These are phyloP conservation scores for Ambrosia hybrid DNA, from an alignment of 140 eudicot genomes.

Conservation along the genomic window DNA sequence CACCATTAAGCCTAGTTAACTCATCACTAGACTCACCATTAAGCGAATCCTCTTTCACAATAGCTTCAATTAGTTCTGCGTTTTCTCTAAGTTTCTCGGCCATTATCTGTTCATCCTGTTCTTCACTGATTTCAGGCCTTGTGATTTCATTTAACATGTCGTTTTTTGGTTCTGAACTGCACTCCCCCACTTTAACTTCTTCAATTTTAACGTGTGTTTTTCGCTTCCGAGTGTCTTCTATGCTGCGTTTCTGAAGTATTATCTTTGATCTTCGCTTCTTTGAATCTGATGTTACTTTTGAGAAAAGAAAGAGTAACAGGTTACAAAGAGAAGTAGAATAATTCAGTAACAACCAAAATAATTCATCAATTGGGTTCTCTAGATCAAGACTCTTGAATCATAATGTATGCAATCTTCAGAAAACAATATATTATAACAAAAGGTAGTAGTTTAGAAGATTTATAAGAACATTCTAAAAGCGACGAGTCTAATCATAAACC, in stretches of 20 bases:
- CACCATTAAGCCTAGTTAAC: conserved; percentile 54
- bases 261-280: conserved; percentile 44
- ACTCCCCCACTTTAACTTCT: conserved; percentile 32
- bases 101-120: conserved; percentile 46
- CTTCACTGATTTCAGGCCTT: conserved; percentile 34
- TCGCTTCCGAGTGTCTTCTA: conserved; percentile 39
- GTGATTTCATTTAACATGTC: conserved; percentile 7
- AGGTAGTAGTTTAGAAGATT: not conserved
- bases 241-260: conserved; percentile 38
- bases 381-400: not conserved
- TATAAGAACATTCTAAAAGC: not conserved
- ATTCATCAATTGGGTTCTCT: not conserved
- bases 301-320: conserved; percentile 9
- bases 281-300: conserved; percentile 40
- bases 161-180: conserved; percentile 32
- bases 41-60: conserved; percentile 46
- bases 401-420: not conserved
- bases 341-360: not conserved
- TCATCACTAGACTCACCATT: conserved; percentile 38
- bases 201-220: conserved; percentile 37
- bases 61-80: conserved; percentile 54
- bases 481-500: too few relatives aligned
- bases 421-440: not conserved
- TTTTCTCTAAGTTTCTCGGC: conserved; percentile 55
- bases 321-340: not conserved